These are phyloP conservation scores for Suhomyces chickasaworum DNA, from an alignment of 1,139 yeast species.

Conservation along the genomic window DNA sequence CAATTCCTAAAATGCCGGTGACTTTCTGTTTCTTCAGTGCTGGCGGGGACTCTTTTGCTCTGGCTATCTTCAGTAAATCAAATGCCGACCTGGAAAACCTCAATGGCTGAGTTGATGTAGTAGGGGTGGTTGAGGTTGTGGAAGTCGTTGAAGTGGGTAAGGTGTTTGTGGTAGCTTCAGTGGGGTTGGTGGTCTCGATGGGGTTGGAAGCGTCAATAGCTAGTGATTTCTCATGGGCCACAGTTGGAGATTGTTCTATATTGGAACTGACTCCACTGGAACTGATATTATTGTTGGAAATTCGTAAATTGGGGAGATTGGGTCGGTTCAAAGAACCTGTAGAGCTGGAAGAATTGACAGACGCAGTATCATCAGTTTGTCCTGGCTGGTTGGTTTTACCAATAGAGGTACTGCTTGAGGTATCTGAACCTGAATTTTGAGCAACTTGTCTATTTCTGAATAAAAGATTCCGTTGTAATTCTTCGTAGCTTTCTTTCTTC, in stretches of 20 bases:
- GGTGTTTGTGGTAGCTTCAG: too few relatives aligned
- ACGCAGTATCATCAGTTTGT: not conserved
- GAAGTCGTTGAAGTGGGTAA: too few relatives aligned
- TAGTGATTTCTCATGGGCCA: not conserved
- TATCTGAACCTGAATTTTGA: not conserved
- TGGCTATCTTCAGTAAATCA: constrained; percentile 14
- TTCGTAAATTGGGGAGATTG: not conserved
- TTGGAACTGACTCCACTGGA: not conserved
- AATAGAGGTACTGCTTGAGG: not conserved
- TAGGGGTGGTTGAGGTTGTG: too few relatives aligned
- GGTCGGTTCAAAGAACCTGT: not conserved
- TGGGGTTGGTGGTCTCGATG: too few relatives aligned
- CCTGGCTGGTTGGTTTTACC: not conserved
- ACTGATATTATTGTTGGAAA: not conserved
- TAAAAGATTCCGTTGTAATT: not conserved
- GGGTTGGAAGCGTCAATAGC: not conserved
- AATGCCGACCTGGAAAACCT: constrained; percentile 22
- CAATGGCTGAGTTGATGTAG: not conserved
- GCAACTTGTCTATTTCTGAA: not conserved
- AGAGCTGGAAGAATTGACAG: not conserved
- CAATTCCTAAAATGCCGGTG: constrained; percentile 25
- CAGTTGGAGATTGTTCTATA: not conserved
- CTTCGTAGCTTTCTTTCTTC: constrained; percentile 5
- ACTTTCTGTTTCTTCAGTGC: constrained; percentile 24
- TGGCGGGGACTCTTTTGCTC: constrained; percentile 10